Base-by-base conservation (phyloP, 257 asterid species). In the Avicennia marina region DNA sequence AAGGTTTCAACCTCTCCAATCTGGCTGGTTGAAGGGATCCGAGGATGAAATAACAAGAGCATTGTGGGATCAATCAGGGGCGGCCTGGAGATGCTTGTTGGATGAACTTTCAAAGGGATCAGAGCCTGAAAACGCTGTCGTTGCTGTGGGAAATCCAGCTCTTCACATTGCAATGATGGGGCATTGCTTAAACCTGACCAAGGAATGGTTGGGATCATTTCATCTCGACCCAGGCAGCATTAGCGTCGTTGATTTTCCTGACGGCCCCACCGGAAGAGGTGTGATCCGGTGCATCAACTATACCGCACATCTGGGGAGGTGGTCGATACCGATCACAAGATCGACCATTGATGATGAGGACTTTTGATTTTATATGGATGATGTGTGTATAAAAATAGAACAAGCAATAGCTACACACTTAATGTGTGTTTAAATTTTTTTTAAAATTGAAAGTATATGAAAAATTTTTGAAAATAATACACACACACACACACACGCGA, bases 221-320 rank as follows among this genome's bases (percentile, higher is more conserved):
- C 96, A 88, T 70, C 93, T 88, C 4, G 90, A 88, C 42, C 66
- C 95, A 1, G 98, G 98, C 48, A 91, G 96, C 81, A 73, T 91
- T 58, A 77, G 75, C 10, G 88, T 91, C 20, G 55, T 91, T 0
- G 98, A 91, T 49, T 83, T 91, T 48, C 94, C 98, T 0, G 98
- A 91, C 48, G 96, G 98, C 20, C 74, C 86, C n/a, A 45, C 78
- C 0, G 88, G 96, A 13, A 65, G 66, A 58, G 95, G 93, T 6
- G 80, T 78, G 41, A 58, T 88, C 66, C 82, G 95, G 33, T 91
- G 98, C 90, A 83, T 81, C 80, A 91, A 91, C 75, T 88, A 88
- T 80, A 91, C 96, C 0, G 94, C 94, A 0, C 98, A 91, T 58
- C 77, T 91, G 15, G 96, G 98, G 21, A 73, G 95, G 67, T 91